phyloP scores from a whole-genome alignment of 805 yeast species.

The Grigorovia jiainica region DNA sequence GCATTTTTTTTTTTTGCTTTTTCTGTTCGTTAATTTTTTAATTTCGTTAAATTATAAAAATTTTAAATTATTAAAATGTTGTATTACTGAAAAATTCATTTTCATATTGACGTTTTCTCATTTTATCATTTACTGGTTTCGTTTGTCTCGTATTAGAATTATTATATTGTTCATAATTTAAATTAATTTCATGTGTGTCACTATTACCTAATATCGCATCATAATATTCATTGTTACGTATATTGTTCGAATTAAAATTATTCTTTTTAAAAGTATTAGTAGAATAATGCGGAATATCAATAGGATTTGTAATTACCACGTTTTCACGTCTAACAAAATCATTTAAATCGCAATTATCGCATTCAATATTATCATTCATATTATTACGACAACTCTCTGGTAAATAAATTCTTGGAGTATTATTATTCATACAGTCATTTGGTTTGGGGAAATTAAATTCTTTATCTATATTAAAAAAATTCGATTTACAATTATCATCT shows the following conservation, averaged over 20 bases:
- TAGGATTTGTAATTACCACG: background rate
- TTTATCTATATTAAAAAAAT: background rate
- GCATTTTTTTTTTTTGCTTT: too few relatives aligned
- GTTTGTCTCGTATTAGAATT: too few relatives aligned
- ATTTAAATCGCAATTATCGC: background rate
- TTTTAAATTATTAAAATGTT: conserved; percentile 1
- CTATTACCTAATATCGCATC: too few relatives aligned
- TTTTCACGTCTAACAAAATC: background rate
- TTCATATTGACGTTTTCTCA: background rate
- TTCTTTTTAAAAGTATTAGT: too few relatives aligned
- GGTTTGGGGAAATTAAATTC: background rate
- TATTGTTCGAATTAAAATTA: too few relatives aligned
- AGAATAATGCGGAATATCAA: background rate
- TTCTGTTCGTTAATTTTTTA: too few relatives aligned
- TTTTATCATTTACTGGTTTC: background rate
- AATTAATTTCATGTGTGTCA: too few relatives aligned
- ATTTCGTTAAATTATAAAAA: too few relatives aligned
- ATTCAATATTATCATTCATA: background rate
- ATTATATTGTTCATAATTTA: too few relatives aligned
- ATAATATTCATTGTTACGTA: too few relatives aligned
- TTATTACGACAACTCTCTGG: conserved; percentile 1
- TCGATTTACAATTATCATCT: background rate
- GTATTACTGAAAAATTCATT: background rate
- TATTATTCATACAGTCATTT: conserved; percentile 1
- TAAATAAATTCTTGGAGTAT: conserved; percentile 2